phyloP scores from a whole-genome alignment of 164 flowering plant genomes.

The Euptelea pleiosperma region DNA sequence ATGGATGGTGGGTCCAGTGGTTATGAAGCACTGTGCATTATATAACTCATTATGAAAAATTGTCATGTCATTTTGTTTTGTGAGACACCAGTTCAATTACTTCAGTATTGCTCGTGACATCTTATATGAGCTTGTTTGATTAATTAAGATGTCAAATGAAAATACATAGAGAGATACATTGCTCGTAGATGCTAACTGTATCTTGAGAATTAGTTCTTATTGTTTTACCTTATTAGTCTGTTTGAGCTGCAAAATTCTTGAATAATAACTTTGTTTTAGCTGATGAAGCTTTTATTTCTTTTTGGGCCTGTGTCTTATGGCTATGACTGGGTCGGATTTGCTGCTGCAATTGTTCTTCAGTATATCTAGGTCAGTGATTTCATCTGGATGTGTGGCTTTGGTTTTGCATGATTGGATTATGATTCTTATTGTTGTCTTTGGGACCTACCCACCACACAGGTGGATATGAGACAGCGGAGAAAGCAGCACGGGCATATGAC shows the following conservation, averaged over 20 bases:
- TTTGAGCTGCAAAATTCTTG: neutral
- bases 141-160: neutral
- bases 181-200: neutral
- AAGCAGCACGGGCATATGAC: slow-evolving; percentile 31
- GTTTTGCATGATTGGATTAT: slow-evolving; percentile 3
- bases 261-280: neutral
- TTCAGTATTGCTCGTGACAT: too few relatives aligned
- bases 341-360: slow-evolving; percentile 12
- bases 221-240: too few relatives aligned
- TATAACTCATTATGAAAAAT: too few relatives aligned
- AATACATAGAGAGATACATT: neutral
- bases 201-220: too few relatives aligned
- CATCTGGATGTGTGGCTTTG: neutral
- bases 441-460: slow-evolving; percentile 11
- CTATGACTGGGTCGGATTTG: neutral
- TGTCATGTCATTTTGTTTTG: too few relatives aligned
- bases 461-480: slow-evolving; percentile 28
- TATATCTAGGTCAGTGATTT: slow-evolving; percentile 24
- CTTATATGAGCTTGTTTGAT: too few relatives aligned
- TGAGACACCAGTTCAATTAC: too few relatives aligned
- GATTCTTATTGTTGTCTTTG: neutral
- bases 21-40: too few relatives aligned
- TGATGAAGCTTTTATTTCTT: neutral
- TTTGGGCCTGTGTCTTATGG: slow-evolving; percentile 3
- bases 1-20: too few relatives aligned